These are phyloP conservation scores for Crithidia mellificae DNA, from an alignment of 208 protist genomes.

Conservation along the genomic window DNA sequence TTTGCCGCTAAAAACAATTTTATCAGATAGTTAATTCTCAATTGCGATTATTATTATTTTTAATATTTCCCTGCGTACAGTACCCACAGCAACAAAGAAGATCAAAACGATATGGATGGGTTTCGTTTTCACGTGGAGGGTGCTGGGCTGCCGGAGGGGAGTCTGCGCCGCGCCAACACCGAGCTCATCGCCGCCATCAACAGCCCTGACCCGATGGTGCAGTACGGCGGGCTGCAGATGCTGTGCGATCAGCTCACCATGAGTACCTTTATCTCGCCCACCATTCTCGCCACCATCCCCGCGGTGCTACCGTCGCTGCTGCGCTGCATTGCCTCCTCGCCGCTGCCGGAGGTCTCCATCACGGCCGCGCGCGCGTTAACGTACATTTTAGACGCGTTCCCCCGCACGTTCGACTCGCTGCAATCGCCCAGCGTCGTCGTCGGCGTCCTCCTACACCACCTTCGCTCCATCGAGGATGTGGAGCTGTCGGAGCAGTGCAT, in stretches of 20 bases:
- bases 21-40: too few relatives aligned
- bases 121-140: constrained; percentile 29
- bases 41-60: constrained; percentile 3
- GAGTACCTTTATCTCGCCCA: constrained; percentile 77
- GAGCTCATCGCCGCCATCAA: constrained; percentile 45
- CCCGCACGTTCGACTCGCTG: constrained; percentile 52
- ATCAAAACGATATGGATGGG: constrained; percentile 14
- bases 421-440: constrained; percentile 61
- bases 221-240: constrained; percentile 62
- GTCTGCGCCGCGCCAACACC: constrained; percentile 24
- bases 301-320: constrained; percentile 70
- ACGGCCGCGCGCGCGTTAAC: constrained; percentile 86
- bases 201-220: constrained; percentile 56
- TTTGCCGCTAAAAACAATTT: too few relatives aligned
- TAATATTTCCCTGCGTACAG: constrained; percentile 16
- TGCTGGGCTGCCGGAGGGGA: constrained; percentile 24
- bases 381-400: constrained; percentile 89
- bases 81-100: neutral
- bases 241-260: constrained; percentile 94
- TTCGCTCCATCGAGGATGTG: constrained; percentile 92
- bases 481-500: constrained; percentile 95
- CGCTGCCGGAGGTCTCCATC: constrained; percentile 91
- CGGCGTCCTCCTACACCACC: constrained; percentile 68
- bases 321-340: constrained; percentile 67
- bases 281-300: constrained; percentile 57